Conservation (phyloP, 2,329 filamentous ascomycete species). For the Phaeosphaeria sp. region DNA sequence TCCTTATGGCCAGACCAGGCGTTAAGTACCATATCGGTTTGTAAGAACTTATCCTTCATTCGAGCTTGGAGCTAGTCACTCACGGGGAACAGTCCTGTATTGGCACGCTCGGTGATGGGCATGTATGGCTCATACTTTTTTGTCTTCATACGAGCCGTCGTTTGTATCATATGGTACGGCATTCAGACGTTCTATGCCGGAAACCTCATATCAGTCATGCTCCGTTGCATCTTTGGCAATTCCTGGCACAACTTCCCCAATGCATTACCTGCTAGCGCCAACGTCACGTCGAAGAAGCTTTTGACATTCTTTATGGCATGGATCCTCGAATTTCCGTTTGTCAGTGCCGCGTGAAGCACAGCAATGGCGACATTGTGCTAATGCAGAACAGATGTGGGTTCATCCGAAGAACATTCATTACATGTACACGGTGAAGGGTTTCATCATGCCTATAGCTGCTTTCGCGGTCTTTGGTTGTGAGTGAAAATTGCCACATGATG, state of each 20-base stretch:
- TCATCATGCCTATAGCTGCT: conserved; percentile 42
- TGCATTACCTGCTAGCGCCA: conserved; percentile 32
- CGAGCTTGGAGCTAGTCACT: background rate
- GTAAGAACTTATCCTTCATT: background rate
- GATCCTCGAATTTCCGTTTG: conserved; percentile 41
- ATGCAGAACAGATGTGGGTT: conserved; percentile 26
- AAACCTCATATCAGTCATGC: conserved; percentile 44
- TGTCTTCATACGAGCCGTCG: conserved; percentile 46
- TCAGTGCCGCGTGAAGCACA: background rate
- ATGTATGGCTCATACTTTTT: conserved; percentile 51
- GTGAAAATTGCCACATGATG: background rate
- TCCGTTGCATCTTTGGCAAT: conserved; percentile 50
- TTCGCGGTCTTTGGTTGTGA: conserved; percentile 43
- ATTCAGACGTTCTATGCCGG: conserved; percentile 33
- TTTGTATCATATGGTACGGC: conserved; percentile 50
- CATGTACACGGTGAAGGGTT: conserved; percentile 34
- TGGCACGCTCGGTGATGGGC: conserved; percentile 29
- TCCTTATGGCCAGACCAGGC: conserved; percentile 31
- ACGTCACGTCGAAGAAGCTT: conserved; percentile 42
- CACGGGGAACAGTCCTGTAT: conserved; percentile 17
- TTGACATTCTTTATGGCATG: conserved; percentile 41
- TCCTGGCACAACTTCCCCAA: conserved; percentile 45
- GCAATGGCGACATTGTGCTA: background rate
- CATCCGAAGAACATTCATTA: conserved; percentile 41
- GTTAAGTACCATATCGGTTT: conserved; percentile 32